Evolutionary conservation across 192 early-diverging fungal species (phyloP).

Genomic region (Podila clonocystis): DNA sequence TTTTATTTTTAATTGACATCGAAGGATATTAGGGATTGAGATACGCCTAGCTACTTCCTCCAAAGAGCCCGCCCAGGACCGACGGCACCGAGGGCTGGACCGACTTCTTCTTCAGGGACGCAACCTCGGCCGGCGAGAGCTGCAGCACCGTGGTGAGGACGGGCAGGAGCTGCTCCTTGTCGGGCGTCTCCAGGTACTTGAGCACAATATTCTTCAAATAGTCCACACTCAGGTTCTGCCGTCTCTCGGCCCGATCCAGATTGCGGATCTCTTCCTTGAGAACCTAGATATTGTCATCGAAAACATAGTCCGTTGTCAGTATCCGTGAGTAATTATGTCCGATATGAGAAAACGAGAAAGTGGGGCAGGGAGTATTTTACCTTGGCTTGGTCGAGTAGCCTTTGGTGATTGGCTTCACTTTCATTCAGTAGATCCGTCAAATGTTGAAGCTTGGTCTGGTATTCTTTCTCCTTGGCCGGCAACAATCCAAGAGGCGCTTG

Average conservation of each 20-base stretch:
- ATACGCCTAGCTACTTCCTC: conserved; percentile 7
- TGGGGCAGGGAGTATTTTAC: conserved; percentile 35
- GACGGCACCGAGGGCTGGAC: conserved; percentile 22
- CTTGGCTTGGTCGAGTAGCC: conserved; percentile 63
- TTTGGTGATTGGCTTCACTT: conserved; percentile 59
- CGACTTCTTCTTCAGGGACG: conserved; percentile 45
- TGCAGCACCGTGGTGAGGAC: conserved; percentile 57
- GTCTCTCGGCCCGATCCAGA: conserved; percentile 66
- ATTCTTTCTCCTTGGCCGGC: conserved; percentile 47
- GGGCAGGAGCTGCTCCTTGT: conserved; percentile 55
- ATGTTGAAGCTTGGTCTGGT: conserved; percentile 57
- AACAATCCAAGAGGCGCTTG: background rate
- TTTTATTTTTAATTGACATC: too few relatives aligned
- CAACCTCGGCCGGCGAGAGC: conserved; percentile 53
- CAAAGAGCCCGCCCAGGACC: conserved; percentile 45
- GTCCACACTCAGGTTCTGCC: conserved; percentile 72
- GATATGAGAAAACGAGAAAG: background rate
- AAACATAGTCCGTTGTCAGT: background rate
- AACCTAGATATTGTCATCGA: conserved; percentile 30
- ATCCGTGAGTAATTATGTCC: conserved; percentile 12
- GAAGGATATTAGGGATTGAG: too few relatives aligned
- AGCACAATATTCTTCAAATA: conserved; percentile 79
- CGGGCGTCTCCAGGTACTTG: conserved; percentile 67
- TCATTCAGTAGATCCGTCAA: conserved; percentile 66
- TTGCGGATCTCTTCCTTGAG: conserved; percentile 71